phyloP scores from a whole-genome alignment of 2,329 filamentous ascomycete genomes.

The Aspergillus sclerotialis region DNA sequence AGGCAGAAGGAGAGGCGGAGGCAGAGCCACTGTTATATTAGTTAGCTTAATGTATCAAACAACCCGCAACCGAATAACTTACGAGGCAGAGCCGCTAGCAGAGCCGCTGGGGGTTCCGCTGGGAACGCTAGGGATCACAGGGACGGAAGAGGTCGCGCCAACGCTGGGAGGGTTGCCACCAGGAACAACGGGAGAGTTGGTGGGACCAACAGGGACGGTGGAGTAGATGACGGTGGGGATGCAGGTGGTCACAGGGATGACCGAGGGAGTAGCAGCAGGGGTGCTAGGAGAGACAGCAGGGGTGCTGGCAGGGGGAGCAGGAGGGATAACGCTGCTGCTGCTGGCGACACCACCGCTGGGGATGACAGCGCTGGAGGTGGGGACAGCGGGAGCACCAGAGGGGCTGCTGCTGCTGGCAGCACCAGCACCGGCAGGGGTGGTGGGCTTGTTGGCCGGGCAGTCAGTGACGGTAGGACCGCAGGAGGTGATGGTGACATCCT shows the following conservation, averaged over 20 bases:
- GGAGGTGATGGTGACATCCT: slow-evolving; percentile 56
- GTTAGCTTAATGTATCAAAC: slow-evolving; percentile 2
- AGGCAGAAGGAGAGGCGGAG: slow-evolving; percentile 12
- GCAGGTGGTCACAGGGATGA: slow-evolving; percentile 26
- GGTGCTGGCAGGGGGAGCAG: slow-evolving; percentile 10
- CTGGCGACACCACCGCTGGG: slow-evolving; percentile 10
- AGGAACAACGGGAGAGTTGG: slow-evolving; percentile 3
- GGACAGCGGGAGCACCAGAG: slow-evolving; percentile 5
- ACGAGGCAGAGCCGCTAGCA: slow-evolving; percentile 11
- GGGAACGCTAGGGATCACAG: slow-evolving; percentile 13
- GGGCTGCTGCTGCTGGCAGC: slow-evolving; percentile 7
- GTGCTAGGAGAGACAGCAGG: slow-evolving; percentile 7
- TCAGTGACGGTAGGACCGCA: slow-evolving; percentile 55
- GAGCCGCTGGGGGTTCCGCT: slow-evolving; percentile 1
- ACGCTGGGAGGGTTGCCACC: slow-evolving; percentile 6
- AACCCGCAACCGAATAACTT: slow-evolving; percentile 4
- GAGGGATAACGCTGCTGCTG: slow-evolving; percentile 8
- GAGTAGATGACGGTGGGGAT: slow-evolving; percentile 25
- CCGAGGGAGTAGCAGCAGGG: slow-evolving; percentile 14
- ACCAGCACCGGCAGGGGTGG: slow-evolving; percentile 17
- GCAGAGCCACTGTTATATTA: slow-evolving; percentile 10
- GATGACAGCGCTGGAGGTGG: slow-evolving; percentile 1
- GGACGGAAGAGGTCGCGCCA: slow-evolving; percentile 9
- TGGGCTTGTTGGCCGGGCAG: slow-evolving; percentile 40
- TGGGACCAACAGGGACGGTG: slow-evolving; percentile 12